Evolutionary conservation across 352 stramenopile genomes (phyloP).

Genomic region (Phytophthora tentaculata): DNA sequence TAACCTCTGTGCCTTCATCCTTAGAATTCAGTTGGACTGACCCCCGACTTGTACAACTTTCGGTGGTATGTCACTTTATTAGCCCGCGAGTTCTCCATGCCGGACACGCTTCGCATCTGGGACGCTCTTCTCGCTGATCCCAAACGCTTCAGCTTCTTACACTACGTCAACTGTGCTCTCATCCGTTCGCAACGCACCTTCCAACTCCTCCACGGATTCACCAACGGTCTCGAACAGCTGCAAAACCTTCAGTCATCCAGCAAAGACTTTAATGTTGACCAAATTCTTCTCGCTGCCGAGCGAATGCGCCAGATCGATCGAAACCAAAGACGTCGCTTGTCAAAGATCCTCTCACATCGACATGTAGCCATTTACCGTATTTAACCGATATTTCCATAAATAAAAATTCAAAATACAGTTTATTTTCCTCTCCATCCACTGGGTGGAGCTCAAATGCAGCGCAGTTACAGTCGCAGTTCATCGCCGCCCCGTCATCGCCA

Average conservation of each 20-base stretch:
- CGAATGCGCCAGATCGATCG: constrained; percentile 62
- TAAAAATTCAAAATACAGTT: constrained; percentile 2
- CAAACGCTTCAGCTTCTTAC: constrained; percentile 73
- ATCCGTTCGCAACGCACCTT: constrained; percentile 52
- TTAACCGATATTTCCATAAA: background rate
- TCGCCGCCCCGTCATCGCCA: constrained; percentile 24
- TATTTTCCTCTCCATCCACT: background rate
- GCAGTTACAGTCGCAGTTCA: constrained; percentile 14
- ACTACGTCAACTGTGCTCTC: constrained; percentile 69
- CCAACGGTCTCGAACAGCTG: constrained; percentile 46
- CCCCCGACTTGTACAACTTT: constrained; percentile 70
- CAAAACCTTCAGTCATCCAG: constrained; percentile 43
- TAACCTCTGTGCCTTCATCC: background rate
- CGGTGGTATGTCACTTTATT: no score
- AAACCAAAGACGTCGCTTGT: constrained; percentile 10
- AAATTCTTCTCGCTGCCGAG: constrained; percentile 16
- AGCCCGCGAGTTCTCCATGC: constrained; percentile 77
- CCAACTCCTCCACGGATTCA: constrained; percentile 53
- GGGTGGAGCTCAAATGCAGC: constrained; percentile 11
- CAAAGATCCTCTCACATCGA: background rate
- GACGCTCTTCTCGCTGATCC: constrained; percentile 63
- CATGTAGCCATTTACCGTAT: constrained; percentile 11
- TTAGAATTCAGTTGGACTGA: constrained; percentile 70
- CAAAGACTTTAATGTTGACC: constrained; percentile 24
- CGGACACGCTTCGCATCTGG: constrained; percentile 61